Evolutionary conservation across 2,329 filamentous ascomycete genomes (phyloP).

Genomic region (Sporothrix globosa): DNA sequence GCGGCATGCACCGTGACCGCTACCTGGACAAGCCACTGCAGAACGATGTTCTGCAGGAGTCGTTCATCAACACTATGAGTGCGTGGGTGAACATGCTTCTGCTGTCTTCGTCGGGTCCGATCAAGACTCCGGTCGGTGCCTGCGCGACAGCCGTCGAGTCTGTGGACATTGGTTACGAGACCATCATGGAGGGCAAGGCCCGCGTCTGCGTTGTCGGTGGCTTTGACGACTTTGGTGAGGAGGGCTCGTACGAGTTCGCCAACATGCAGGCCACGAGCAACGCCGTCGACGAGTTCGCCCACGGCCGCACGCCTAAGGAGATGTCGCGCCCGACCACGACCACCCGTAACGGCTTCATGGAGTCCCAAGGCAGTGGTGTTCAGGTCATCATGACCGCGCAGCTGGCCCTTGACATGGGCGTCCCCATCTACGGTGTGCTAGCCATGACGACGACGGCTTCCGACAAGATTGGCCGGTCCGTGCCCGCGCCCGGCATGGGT

Average conservation of each 20-base stretch:
- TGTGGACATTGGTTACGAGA: slow-evolving; percentile 96
- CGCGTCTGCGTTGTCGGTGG: slow-evolving; percentile 97
- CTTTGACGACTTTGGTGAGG: slow-evolving; percentile 98
- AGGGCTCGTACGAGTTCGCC: slow-evolving; percentile 98
- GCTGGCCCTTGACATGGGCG: slow-evolving; percentile 96
- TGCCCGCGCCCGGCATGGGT: slow-evolving; percentile 95
- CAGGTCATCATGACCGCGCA: slow-evolving; percentile 98
- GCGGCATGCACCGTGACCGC: slow-evolving; percentile 97
- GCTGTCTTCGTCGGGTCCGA: slow-evolving; percentile 92
- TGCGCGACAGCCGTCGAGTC: slow-evolving; percentile 98
- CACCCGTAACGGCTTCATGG: slow-evolving; percentile 98
- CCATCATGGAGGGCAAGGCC: slow-evolving; percentile 97
- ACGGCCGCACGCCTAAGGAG: slow-evolving; percentile 91
- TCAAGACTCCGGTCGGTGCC: slow-evolving; percentile 97
- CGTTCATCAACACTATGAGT: slow-evolving; percentile 99
- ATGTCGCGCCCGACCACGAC: slow-evolving; percentile 98
- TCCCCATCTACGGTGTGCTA: slow-evolving; percentile 93
- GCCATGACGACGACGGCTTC: slow-evolving; percentile 94
- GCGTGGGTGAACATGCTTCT: slow-evolving; percentile 99
- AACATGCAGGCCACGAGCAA: slow-evolving; percentile 99
- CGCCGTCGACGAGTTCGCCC: slow-evolving; percentile 91
- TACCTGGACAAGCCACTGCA: slow-evolving; percentile 96
- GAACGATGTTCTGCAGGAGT: slow-evolving; percentile 98
- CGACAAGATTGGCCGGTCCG: slow-evolving; percentile 98
- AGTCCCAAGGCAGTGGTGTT: slow-evolving; percentile 97